Conservation (phyloP, 306 rosid genomes). For the Cucurbita maxima region DNA sequence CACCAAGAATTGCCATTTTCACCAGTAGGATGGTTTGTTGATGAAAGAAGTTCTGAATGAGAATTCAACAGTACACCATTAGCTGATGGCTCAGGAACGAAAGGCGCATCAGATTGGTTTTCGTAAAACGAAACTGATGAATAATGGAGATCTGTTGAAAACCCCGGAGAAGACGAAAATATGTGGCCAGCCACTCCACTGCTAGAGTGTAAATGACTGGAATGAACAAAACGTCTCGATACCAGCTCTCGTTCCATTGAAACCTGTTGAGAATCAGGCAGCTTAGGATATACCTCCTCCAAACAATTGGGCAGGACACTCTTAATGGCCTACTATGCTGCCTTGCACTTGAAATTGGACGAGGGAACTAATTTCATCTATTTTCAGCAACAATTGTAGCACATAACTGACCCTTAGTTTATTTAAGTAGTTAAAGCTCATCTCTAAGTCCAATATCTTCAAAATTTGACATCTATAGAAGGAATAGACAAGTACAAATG, state of each 20-base stretch:
- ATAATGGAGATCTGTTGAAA: constrained; percentile 67
- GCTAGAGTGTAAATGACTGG: constrained; percentile 38
- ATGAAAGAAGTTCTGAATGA: constrained; percentile 29
- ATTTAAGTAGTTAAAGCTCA: background rate
- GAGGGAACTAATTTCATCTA: constrained; percentile 16
- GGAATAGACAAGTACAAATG: background rate
- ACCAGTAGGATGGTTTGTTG: constrained; percentile 38
- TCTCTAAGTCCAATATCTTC: background rate
- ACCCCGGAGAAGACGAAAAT: constrained; percentile 77
- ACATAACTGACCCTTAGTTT: constrained; percentile 3
- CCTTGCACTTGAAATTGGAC: constrained; percentile 45
- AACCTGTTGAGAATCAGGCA: constrained; percentile 54
- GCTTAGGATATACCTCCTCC: constrained; percentile 52
- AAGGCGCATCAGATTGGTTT: constrained; percentile 40
- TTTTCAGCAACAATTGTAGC: background rate
- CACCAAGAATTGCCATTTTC: constrained; percentile 58
- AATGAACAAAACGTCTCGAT: constrained; percentile 35
- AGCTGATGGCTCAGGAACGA: constrained; percentile 43
- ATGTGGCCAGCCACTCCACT: constrained; percentile 71
- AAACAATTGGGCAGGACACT: constrained; percentile 37
- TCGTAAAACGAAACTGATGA: constrained; percentile 56
- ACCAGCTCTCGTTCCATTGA: constrained; percentile 40
- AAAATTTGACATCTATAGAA: background rate
- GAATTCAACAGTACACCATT: constrained; percentile 35
- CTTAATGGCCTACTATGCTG: constrained; percentile 41